Evolutionary conservation across 805 yeast genomes (phyloP).

Genomic region (Saturnispora sanitii): DNA sequence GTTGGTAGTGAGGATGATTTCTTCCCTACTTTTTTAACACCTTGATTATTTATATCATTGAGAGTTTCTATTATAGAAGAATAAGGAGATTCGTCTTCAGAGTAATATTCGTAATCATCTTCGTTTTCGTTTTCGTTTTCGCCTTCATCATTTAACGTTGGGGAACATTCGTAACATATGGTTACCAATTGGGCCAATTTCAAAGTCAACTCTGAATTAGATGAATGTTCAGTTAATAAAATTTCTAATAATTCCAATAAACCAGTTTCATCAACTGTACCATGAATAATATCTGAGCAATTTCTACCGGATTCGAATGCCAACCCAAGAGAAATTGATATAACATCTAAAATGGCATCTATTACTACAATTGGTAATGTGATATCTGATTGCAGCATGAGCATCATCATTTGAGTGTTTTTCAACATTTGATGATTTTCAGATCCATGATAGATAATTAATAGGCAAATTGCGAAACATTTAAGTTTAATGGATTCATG

Average conservation of each 20-base stretch:
- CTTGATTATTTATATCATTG: constrained; percentile 31
- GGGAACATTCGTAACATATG: constrained; percentile 42
- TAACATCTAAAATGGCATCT: constrained; percentile 35
- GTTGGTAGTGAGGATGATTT: too few relatives aligned
- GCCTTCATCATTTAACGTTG: constrained; percentile 30
- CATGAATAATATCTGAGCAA: constrained; percentile 19
- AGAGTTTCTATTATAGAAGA: constrained; percentile 38
- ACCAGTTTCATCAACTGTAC: constrained; percentile 9
- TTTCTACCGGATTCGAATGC: constrained; percentile 30
- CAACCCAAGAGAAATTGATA: constrained; percentile 36
- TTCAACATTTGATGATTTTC: constrained; percentile 43
- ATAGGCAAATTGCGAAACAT: constrained; percentile 22
- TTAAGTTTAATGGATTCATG: constrained; percentile 8
- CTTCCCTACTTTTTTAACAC: constrained; percentile 49
- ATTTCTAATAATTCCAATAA: constrained; percentile 22
- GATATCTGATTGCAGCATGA: constrained; percentile 30
- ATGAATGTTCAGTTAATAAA: constrained; percentile 11
- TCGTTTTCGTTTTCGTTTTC: constrained; percentile 14
- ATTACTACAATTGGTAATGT: constrained; percentile 31
- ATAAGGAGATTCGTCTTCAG: constrained; percentile 33
- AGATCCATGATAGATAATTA: constrained; percentile 38
- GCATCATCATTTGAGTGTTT: constrained; percentile 33
- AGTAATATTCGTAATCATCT: constrained; percentile 14
- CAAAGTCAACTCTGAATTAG: constrained; percentile 13
- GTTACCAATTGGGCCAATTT: constrained; percentile 51